Evolutionary conservation across 2,329 filamentous ascomycete species (phyloP), one percentile per base, ranked within the genome.

Genomic region (Cryphonectria carpinicola): DNA sequence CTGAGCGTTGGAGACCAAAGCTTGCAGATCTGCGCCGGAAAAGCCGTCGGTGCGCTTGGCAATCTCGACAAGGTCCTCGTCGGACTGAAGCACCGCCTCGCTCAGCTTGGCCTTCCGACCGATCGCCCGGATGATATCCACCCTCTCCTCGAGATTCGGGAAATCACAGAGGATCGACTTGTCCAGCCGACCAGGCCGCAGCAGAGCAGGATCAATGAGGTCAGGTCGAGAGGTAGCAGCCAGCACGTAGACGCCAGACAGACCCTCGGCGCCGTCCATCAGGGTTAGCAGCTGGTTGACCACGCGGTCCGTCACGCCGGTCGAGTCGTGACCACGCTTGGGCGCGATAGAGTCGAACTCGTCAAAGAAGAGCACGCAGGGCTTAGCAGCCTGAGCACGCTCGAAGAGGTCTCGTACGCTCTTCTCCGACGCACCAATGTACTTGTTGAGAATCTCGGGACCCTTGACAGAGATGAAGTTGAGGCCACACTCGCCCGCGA

Each of bases 391-490:
- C 78, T 92, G 90, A 0, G 96, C 96, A 58, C 96, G 89, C 78
- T 97, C 95, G 77, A 99, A 99, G 1, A 99, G 85, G 79, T 99
- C 96, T 58, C 97, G 90, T 8, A 99, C 95, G 72, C 91, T 94
- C 85, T 99, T 99, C 78, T 99, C 96, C 39, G 93, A 97, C 0
- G 96, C 96, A 78, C 96, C 96, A 71, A 99, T 99, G 80, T 99
- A 99, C 82, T 99, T 99, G 85, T 99, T 99, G 68, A 99, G 83
- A 71, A 99, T 98, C 80, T 99, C 97, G 0, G 96, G 96, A 0
- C 96, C 96, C 82, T 99, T 99, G 77, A 99, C 96, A 56, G 92
- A 95, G 81, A 99, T 99, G 81, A 99, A 99, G 81, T 99, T 99
- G 72, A 99, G 89, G 0, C 95, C 95, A 77, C 95, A 98, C 82